A percentile compares a stretch with the other conserved stretches of the same genome.
Evolutionary conservation across 2,329 filamentous ascomycete species (phyloP).

Genomic region (Colletotrichum liaoningense): DNA sequence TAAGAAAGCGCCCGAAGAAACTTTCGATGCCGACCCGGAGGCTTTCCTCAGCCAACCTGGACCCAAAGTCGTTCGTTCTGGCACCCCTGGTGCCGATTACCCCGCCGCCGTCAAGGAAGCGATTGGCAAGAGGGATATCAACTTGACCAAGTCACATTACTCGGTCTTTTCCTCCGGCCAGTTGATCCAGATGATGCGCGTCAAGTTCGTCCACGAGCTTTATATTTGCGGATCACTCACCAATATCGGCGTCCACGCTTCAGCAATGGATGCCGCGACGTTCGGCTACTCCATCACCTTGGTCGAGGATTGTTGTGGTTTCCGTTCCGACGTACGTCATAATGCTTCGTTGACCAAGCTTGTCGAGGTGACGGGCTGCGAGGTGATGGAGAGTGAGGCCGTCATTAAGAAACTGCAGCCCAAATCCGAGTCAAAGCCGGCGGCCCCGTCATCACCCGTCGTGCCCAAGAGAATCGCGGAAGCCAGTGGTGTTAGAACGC

Average conservation of each 20-base stretch:
- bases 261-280: conserved; percentile 87
- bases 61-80: conserved; percentile 56
- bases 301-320: conserved; percentile 90
- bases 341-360: conserved; percentile 77
- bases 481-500: background rate
- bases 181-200: conserved; percentile 81
- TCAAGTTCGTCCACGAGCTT: conserved; percentile 88
- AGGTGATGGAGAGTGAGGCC: conserved; percentile 59
- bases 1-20: conserved; percentile 29
- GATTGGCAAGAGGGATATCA: conserved; percentile 61
- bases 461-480: conserved; percentile 24
- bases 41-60: conserved; percentile 58
- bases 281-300: conserved; percentile 90
- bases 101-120: conserved; percentile 53
- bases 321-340: conserved; percentile 76
- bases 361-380: conserved; percentile 79
- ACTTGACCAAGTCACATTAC: conserved; percentile 80
- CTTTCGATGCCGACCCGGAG: conserved; percentile 47
- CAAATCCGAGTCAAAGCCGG: background rate
- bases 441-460: background rate
- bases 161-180: conserved; percentile 85
- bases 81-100: conserved; percentile 59
- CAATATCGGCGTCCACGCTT: conserved; percentile 91
- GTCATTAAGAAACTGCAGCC: conserved; percentile 36
- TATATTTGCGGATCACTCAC: conserved; percentile 89